A percentile compares a stretch with the other conserved stretches of the same genome.
Conservation (phyloP, 1,284 basidiomycete genomes). For the Ganoderma leucocontextum region DNA sequence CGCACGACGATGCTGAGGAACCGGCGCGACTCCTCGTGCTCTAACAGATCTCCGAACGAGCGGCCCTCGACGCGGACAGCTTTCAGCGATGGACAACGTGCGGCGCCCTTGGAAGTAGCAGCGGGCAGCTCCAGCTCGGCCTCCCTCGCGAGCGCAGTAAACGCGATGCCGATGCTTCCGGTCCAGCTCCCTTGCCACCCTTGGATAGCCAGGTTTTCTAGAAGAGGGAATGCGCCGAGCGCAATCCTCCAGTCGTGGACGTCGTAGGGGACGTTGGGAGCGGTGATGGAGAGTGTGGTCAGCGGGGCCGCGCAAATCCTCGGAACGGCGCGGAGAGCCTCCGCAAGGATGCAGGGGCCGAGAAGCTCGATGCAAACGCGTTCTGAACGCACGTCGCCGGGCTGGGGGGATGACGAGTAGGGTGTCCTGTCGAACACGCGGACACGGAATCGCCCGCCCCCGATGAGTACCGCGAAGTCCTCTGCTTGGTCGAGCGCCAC, state of each 20-base stretch:
- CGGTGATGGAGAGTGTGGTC: background rate
- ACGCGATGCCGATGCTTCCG: background rate
- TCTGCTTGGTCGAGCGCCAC: background rate
- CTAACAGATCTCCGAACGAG: background rate
- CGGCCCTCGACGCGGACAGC: background rate
- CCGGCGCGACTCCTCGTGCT: background rate
- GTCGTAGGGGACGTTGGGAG: background rate
- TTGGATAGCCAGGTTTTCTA: background rate
- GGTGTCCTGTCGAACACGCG: background rate
- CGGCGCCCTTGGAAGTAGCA: background rate
- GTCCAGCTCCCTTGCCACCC: no score
- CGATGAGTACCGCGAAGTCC: background rate
- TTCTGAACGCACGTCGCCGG: background rate
- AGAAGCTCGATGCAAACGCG: background rate
- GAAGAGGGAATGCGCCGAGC: slow-evolving; percentile 8
- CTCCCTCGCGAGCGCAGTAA: background rate
- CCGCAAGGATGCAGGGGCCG: background rate
- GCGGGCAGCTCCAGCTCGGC: background rate
- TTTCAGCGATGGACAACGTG: slow-evolving; percentile 1
- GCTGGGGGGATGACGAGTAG: background rate
- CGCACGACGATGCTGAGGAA: background rate
- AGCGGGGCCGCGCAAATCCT: background rate
- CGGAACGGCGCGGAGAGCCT: slow-evolving; percentile 5
- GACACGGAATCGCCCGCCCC: background rate
- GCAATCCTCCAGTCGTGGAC: background rate